Conservation (phyloP, 179 eudicot species). For the Pouteria campechiana region DNA sequence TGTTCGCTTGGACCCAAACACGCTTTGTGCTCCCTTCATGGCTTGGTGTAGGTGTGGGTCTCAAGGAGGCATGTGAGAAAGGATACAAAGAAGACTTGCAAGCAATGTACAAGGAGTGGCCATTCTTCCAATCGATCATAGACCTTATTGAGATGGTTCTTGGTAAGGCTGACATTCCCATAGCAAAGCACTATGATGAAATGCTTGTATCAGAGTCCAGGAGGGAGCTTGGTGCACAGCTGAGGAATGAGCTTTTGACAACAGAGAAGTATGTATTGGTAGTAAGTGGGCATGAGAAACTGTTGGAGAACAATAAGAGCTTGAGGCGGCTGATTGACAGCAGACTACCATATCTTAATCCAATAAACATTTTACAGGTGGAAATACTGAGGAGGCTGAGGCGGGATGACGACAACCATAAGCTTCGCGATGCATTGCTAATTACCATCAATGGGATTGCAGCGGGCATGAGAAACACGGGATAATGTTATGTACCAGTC, state of each 20-base stretch:
- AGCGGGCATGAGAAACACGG: slow-evolving; percentile 96
- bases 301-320: slow-evolving; percentile 46
- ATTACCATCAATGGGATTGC: slow-evolving; percentile 85
- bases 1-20: slow-evolving; percentile 11
- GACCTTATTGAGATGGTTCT: slow-evolving; percentile 17
- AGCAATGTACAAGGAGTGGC: slow-evolving; percentile 13
- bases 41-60: slow-evolving; percentile 10
- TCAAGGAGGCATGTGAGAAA: slow-evolving; percentile 5
- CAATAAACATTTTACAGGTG: slow-evolving; percentile 81
- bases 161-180: slow-evolving; percentile 64
- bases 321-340: slow-evolving; percentile 65
- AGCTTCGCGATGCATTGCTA: slow-evolving; percentile 73
- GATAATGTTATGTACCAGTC: too few relatives aligned
- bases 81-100: slow-evolving; percentile 3
- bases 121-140: slow-evolving; percentile 7
- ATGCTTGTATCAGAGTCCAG: slow-evolving; percentile 52
- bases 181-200: slow-evolving; percentile 71
- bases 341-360: slow-evolving; percentile 75
- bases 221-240: slow-evolving; percentile 41
- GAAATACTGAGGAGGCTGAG: slow-evolving; percentile 77
- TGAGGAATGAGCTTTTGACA: slow-evolving; percentile 49
- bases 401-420: slow-evolving; percentile 46
- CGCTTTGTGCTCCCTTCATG: slow-evolving; percentile 8
- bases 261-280: slow-evolving; percentile 52
- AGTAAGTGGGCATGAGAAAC: slow-evolving; percentile 69